phyloP scores from a whole-genome alignment of 2,329 filamentous ascomycete genomes.

The Calonectria ilicicola region DNA sequence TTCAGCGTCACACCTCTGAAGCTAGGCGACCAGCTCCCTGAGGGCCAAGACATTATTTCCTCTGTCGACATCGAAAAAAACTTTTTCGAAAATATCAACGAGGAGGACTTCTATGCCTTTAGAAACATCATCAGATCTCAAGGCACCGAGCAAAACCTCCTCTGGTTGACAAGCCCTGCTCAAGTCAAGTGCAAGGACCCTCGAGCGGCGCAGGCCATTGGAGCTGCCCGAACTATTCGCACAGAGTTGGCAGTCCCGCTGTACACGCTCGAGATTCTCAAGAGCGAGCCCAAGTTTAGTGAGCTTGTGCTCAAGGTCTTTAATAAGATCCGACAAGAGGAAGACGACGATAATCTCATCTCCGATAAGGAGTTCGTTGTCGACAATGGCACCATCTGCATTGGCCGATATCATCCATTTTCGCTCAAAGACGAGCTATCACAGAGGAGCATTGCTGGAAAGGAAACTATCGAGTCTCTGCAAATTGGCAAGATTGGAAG shows the following conservation, averaged over 20 bases:
- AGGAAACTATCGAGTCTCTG: neutral
- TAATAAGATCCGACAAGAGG: conserved; percentile 31
- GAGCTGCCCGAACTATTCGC: conserved; percentile 44
- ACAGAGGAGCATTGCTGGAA: conserved; percentile 15
- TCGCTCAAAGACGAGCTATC: conserved; percentile 36
- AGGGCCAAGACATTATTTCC: conserved; percentile 42
- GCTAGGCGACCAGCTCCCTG: conserved; percentile 28
- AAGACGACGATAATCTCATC: conserved; percentile 33
- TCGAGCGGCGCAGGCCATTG: conserved; percentile 43
- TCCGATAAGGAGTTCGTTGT: conserved; percentile 49
- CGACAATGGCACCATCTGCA: conserved; percentile 38
- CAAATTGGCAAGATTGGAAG: conserved; percentile 4
- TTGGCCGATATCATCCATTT: conserved; percentile 44
- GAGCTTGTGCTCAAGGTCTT: conserved; percentile 32
- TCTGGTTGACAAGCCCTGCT: conserved; percentile 48
- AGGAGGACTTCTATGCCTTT: conserved; percentile 26
- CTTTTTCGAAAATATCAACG: conserved; percentile 41
- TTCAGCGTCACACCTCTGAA: conserved; percentile 27
- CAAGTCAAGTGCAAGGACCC: conserved; percentile 44
- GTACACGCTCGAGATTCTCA: conserved; percentile 46
- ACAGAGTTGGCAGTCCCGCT: conserved; percentile 43
- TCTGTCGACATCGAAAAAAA: conserved; percentile 42
- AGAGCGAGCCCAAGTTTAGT: conserved; percentile 17
- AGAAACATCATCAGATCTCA: conserved; percentile 14
- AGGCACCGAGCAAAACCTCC: conserved; percentile 21